A percentile compares a stretch with the other conserved stretches of the same genome.
phyloP scores from a whole-genome alignment of 768 basidiomycete species.

The Stropharia rugosoannulata region DNA sequence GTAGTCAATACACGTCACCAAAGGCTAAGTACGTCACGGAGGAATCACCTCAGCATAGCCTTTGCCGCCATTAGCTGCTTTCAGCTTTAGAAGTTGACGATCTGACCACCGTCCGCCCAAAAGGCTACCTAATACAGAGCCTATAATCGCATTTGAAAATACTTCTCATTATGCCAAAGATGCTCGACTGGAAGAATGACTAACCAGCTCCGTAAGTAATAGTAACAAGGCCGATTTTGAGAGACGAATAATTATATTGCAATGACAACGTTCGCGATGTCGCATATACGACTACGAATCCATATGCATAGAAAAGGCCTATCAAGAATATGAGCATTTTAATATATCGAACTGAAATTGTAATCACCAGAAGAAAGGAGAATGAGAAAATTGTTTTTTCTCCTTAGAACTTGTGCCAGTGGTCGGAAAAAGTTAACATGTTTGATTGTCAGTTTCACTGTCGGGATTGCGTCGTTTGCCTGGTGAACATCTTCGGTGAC shows the following conservation, averaged over 20 bases:
- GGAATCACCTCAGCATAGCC: constrained; percentile 63
- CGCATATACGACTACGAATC: constrained; percentile 73
- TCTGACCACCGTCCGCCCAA: constrained; percentile 49
- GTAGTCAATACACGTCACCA: not conserved
- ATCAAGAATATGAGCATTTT: not conserved
- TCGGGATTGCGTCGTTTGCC: constrained; percentile 10
- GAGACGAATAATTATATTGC: constrained; percentile 63
- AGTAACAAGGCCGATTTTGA: constrained; percentile 75
- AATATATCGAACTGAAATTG: not conserved
- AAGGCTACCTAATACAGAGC: constrained; percentile 39
- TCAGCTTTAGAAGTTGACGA: constrained; percentile 33
- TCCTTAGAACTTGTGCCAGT: constrained; percentile 53
- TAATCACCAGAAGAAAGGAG: constrained; percentile 62
- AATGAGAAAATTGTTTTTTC: constrained; percentile 67
- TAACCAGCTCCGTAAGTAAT: constrained; percentile 71
- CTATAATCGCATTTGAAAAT: constrained; percentile 16
- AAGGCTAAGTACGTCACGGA: not conserved
- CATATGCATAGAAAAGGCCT: constrained; percentile 74
- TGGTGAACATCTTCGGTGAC: constrained; percentile 16
- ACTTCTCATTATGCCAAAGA: not conserved
- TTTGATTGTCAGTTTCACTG: constrained; percentile 52
- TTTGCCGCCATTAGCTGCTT: constrained; percentile 37
- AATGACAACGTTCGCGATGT: constrained; percentile 65
- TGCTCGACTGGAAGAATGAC: constrained; percentile 9
- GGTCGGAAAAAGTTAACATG: constrained; percentile 80